These are phyloP conservation scores for Globisporangium irregulare DNA, from an alignment of 352 stramenopile species.

Conservation along the genomic window DNA sequence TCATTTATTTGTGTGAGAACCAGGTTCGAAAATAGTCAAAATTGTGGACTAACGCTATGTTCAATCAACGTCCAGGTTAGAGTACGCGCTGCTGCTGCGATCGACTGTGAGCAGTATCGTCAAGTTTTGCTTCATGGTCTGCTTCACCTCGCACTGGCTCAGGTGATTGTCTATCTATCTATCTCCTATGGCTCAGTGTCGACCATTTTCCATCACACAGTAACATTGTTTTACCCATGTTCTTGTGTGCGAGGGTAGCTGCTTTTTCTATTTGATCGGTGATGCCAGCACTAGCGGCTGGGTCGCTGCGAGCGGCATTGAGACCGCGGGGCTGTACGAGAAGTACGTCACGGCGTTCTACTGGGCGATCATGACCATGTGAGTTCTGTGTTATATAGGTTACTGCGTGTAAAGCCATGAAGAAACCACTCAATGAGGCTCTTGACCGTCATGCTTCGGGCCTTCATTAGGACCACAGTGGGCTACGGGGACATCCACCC, in stretches of 20 bases:
- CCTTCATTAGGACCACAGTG: conserved; percentile 40
- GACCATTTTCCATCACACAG: not conserved
- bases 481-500: conserved; percentile 52
- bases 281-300: conserved; percentile 30
- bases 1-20: not conserved
- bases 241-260: conserved; percentile 23
- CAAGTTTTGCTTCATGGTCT: conserved; percentile 66
- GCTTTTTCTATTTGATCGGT: conserved; percentile 55
- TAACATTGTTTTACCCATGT: not conserved
- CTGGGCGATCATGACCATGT: conserved; percentile 72
- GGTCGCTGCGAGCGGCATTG: conserved; percentile 39
- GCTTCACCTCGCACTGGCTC: conserved; percentile 75
- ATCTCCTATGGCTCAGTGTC: not conserved
- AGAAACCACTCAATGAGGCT: not conserved
- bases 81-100: conserved; percentile 62
- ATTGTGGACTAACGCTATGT: not conserved
- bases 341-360: conserved; percentile 67
- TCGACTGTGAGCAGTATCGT: conserved; percentile 64
- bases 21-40: not conserved
- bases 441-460: conserved; percentile 4
- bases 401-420: not conserved
- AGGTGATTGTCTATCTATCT: conserved; percentile 6
- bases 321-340: conserved; percentile 22
- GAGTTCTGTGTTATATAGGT: conserved; percentile 11
- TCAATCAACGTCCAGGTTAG: conserved; percentile 10